Evolutionary conservation across 345 rosid genomes (phyloP), one percentile per base, ranked within the genome.

Genomic region (Populus deltoides): DNA sequence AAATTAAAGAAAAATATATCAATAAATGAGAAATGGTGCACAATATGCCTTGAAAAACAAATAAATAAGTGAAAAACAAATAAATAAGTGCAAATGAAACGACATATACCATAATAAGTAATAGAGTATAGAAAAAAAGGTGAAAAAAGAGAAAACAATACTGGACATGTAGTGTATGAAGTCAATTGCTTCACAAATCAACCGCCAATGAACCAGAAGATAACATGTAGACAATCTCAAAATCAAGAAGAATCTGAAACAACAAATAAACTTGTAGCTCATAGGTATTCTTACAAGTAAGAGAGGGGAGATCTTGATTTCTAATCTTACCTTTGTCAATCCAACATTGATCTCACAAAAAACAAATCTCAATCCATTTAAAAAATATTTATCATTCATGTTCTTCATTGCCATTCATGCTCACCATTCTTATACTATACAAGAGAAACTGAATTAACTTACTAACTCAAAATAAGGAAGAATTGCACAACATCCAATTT

Each of bases 401-500:
- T 2, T 17, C 57, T 51, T 51, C 57, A 51, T 16, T 17, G 22
- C 7, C 57, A 51, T 51, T 51, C 57, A 51, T 51, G 22, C 1
- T 51, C 22, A 16, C 17, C 57, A 51, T 51, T 51, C 57, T 51
- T 51, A 51, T 18, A 18, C 22, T 17, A 51, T 17, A 51, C 8
- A 17, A 51, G 6, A 6, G 22, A 51, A 47, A 13, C 20, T 47
- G 20, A 47, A 47, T 47, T 47, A 47, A 51, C 22, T 5, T 51
- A 6, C 11, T 41, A 41, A 41, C 57, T 51, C 22, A 15, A 45
- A 67, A 12, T 33, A 73, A 49, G n/a, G 29, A 71, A 41, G 25
- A 66, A 71, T 74, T 27, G 75, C 1, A 36, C 16, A 68, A 7
- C 66, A 69, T 38, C 57, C 73, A 70, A 76, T 51, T 73, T 66